Percentiles rank a stretch among this genome's conserved stretches.
phyloP scores from a whole-genome alignment of 768 basidiomycete genomes.

The Lactifluus piperatus region DNA sequence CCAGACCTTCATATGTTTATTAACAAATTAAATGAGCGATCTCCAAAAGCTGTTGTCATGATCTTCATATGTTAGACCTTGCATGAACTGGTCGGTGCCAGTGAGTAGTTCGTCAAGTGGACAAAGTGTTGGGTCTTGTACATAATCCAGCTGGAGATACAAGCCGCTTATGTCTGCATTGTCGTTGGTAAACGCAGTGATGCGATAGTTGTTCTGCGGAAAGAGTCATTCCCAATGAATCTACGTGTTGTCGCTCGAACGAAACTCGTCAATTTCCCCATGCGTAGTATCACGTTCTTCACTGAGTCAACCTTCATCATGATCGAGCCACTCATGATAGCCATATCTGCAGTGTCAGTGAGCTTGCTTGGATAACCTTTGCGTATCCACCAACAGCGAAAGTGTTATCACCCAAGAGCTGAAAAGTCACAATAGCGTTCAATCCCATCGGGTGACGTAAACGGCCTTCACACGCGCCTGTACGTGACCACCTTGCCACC shows the following conservation, averaged over 20 bases:
- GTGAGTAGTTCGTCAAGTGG: conserved; percentile 8
- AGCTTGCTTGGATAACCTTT: not conserved
- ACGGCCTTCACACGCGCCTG: not conserved
- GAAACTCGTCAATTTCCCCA: conserved; percentile 2
- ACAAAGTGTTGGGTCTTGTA: not conserved
- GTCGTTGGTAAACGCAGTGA: conserved; percentile 2
- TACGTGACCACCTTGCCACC: not conserved
- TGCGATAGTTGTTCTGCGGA: not conserved
- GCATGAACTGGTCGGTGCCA: conserved; percentile 3
- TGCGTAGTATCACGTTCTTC: not conserved
- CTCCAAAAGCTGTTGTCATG: too few relatives aligned
- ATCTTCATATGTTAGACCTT: not conserved
- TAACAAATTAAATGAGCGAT: too few relatives aligned
- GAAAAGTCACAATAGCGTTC: conserved; percentile 1
- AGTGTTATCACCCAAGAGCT: too few relatives aligned
- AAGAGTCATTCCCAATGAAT: not conserved
- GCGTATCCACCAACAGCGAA: not conserved
- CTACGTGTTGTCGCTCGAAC: not conserved
- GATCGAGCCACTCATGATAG: not conserved
- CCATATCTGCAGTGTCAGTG: not conserved
- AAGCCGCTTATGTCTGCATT: not conserved
- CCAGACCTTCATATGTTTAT: too few relatives aligned
- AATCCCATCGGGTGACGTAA: not conserved
- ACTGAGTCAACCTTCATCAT: not conserved
- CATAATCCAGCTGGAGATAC: not conserved